Conservation (phyloP, 169 alveolate genomes). For the Theileria luwenshuni region DNA sequence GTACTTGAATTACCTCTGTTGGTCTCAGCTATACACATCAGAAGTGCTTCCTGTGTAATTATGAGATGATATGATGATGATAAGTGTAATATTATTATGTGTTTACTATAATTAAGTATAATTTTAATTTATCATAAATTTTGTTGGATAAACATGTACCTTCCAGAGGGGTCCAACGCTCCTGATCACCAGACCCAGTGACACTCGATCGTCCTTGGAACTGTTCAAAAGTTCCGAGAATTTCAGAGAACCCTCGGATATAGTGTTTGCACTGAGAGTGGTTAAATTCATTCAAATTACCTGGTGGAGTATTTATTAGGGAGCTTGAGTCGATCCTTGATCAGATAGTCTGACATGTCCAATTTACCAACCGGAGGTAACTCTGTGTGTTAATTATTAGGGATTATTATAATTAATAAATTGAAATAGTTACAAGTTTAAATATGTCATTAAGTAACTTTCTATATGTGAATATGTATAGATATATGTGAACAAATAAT, state of each 20-base stretch:
- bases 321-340: constrained; percentile 54
- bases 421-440: no score
- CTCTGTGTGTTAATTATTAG: background rate
- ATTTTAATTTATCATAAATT: no score
- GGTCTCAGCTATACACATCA: constrained; percentile 37
- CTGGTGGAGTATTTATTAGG: constrained; percentile 62
- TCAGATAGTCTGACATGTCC: constrained; percentile 36
- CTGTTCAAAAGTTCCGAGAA: constrained; percentile 10
- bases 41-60: constrained; percentile 46
- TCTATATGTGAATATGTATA: no score
- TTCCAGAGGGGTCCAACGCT: constrained; percentile 59
- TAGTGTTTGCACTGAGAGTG: constrained; percentile 32
- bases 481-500: no score
- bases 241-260: constrained; percentile 44
- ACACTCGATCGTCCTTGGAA: constrained; percentile 31
- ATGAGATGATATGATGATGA: no score
- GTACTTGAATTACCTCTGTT: background rate
- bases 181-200: constrained; percentile 39
- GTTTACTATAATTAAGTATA: no score
- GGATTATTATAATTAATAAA: no score
- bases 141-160: constrained; percentile 13
- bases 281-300: background rate
- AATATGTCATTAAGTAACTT: background rate
- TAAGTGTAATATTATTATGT: no score
- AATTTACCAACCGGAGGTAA: constrained; percentile 27